Base-by-base conservation (phyloP, 2,329 filamentous ascomycete genomes). In the Fusarium concolor region DNA sequence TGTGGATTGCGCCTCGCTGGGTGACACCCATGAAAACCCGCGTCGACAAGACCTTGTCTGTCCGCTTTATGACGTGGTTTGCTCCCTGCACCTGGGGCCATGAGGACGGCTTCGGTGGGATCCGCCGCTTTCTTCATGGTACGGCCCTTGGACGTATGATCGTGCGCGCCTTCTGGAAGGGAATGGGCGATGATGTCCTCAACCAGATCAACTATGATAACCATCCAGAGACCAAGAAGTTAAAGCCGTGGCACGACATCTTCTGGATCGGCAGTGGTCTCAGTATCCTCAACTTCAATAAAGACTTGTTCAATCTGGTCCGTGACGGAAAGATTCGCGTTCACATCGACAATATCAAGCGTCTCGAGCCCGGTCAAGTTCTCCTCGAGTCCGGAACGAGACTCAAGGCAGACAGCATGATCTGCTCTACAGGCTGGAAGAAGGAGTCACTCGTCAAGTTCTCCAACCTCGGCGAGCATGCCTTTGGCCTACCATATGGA, bases 341-440 rank as follows among this genome's bases (percentile, higher is more conserved):
- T 1, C 79, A 85, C 33, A 74, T 84, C 18, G 81, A 79, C 5
- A 81, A 87, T 38, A 78, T 88, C 12, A 72, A 76, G 2, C 69
- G 74, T 4, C 71, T 88, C 4, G 74, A 75, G 8, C 57, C 74
- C 1, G 74, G 77, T 3, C 77, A 76, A 1, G 78, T 87, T 2
- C 62, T 79, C 18, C 76, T 88, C 1, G 77, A 79, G 4, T 78
- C 79, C 18, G 83, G 82, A 2, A 76, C 75, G 3, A 58, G 55
- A 0, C 50, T 87, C 3, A 62, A 78, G 3, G 75, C 82, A 0
- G 83, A 87, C 62, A 81, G 77, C 0, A 65, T 88, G 1, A 75
- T 87, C 14, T 85, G 81, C 56, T 79, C 80, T 3, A 88, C 86
- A 0, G 86, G 86, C 5, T 88, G 85, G 85, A 79, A 81, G 45